A percentile compares a stretch with the other conserved stretches of the same genome.
Evolutionary conservation across 495 filamentous ascomycete genomes (phyloP).

Genomic region (Trichoderma orchidacearum): DNA sequence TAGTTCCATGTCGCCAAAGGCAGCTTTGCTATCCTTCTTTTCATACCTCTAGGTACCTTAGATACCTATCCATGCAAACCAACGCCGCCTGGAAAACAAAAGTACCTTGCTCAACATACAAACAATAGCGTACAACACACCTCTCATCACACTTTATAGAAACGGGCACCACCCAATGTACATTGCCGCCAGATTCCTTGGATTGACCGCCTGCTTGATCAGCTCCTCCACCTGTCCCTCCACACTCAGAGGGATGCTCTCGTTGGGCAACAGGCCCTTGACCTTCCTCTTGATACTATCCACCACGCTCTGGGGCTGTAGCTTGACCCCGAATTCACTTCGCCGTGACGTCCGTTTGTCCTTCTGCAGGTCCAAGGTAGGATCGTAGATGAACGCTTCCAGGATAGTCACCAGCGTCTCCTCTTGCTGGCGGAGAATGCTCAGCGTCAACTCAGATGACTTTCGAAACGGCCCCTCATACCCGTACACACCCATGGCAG

Average conservation of each 20-base stretch:
- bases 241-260: conserved; percentile 82
- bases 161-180: conserved; percentile 99
- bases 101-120: background rate
- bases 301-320: conserved; percentile 80
- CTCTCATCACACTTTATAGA: conserved; percentile 36
- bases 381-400: conserved; percentile 93
- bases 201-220: conserved; percentile 69
- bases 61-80: too few relatives aligned
- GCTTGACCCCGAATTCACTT: conserved; percentile 49
- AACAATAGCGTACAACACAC: background rate
- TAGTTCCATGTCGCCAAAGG: background rate
- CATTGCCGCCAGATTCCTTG: conserved; percentile 69
- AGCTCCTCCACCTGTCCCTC: conserved; percentile 93
- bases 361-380: conserved; percentile 82
- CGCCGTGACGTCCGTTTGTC: conserved; percentile 44
- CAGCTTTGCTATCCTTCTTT: background rate
- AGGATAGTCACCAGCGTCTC: conserved; percentile 94
- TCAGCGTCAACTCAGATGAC: conserved; percentile 76
- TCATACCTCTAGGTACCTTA: too few relatives aligned
- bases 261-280: conserved; percentile 64
- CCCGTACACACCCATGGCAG: conserved; percentile 87
- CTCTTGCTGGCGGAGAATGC: conserved; percentile 76
- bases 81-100: background rate
- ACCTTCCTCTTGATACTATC: conserved; percentile 83
- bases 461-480: conserved; percentile 87